phyloP scores from a whole-genome alignment of 164 flowering plant genomes.

The Stephania cephalantha region DNA sequence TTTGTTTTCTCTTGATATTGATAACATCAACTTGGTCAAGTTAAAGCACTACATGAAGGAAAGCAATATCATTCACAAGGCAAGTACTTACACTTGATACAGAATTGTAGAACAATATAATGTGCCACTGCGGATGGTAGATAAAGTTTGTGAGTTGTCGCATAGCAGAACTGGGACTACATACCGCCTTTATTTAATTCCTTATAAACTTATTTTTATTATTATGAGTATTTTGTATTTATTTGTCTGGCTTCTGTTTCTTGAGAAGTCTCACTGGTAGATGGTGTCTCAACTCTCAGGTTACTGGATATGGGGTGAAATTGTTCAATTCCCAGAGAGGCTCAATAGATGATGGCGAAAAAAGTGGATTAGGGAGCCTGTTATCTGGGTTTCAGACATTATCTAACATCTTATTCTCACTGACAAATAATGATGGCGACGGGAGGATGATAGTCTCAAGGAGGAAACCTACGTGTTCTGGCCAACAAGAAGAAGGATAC shows the following conservation, averaged over 20 bases:
- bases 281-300: conserved; percentile 29
- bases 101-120: background rate
- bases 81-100: conserved; percentile 16
- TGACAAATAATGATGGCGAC: conserved; percentile 75
- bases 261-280: background rate
- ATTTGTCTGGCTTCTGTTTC: background rate
- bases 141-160: background rate
- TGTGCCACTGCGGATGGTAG: background rate
- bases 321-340: conserved; percentile 24
- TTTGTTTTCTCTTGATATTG: conserved; percentile 72
- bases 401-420: conserved; percentile 49
- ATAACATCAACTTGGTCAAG: conserved; percentile 91
- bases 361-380: conserved; percentile 37
- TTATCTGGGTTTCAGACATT: conserved; percentile 73
- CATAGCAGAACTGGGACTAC: background rate
- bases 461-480: conserved; percentile 22
- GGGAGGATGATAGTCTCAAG: conserved; percentile 82
- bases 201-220: background rate
- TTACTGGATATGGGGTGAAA: conserved; percentile 79
- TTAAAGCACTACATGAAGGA: conserved; percentile 65
- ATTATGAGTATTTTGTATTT: no score
- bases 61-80: conserved; percentile 92
- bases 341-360: conserved; percentile 23
- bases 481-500: conserved; percentile 45
- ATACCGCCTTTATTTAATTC: background rate